These are phyloP conservation scores for Toxoplasma gondii DNA, from an alignment of 169 alveolate species.

Conservation along the genomic window DNA sequence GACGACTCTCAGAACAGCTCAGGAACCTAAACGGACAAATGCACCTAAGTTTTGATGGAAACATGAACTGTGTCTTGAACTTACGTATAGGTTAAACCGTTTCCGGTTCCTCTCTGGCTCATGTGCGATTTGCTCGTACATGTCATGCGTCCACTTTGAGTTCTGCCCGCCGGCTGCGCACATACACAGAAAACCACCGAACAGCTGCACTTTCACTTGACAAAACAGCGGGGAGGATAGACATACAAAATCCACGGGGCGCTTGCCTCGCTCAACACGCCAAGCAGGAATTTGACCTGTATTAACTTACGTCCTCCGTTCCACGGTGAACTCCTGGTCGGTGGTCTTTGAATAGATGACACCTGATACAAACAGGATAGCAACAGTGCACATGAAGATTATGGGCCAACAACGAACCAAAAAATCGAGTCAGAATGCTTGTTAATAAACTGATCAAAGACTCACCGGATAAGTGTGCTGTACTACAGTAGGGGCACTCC, in stretches of 20 bases:
- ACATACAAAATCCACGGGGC: no score
- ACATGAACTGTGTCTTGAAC: background rate
- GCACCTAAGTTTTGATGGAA: background rate
- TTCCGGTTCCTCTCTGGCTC: slow-evolving; percentile 67
- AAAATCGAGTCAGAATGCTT: no score
- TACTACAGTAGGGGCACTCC: background rate
- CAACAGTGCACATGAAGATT: no score
- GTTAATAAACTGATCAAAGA: background rate
- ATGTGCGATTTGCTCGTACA: slow-evolving; percentile 65
- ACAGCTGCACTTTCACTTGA: background rate
- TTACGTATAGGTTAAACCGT: slow-evolving; percentile 60
- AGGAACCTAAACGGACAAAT: no score
- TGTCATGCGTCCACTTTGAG: slow-evolving; percentile 69
- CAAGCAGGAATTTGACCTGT: no score
- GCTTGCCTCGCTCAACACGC: no score
- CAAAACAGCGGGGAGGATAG: no score
- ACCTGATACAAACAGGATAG: background rate
- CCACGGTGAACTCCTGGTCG: background rate
- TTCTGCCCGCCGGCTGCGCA: slow-evolving; percentile 45
- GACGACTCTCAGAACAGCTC: no score
- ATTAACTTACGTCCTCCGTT: background rate
- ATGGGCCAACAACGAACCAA: no score
- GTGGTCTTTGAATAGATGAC: background rate
- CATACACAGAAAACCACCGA: background rate
- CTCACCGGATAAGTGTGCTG: background rate